Conservation (phyloP, 805 yeast species). For the Metschnikowia koreensis region DNA sequence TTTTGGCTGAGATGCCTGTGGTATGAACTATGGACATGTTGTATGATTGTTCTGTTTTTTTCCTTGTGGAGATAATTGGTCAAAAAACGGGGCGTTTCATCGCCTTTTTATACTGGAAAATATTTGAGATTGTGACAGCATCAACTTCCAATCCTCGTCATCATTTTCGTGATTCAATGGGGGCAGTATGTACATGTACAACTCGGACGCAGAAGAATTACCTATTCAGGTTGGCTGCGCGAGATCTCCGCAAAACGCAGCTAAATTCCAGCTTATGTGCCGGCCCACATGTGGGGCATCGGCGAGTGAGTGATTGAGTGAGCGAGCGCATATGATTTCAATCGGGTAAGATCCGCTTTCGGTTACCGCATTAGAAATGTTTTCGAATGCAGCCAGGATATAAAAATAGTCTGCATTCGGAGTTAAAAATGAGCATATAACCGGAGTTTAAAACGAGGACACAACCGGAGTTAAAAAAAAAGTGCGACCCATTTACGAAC, state of each 20-base stretch:
- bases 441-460: neutral
- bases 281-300: neutral
- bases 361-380: too few relatives aligned
- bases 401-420: neutral
- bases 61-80: neutral
- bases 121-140: too few relatives aligned
- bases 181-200: neutral
- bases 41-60: too few relatives aligned
- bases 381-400: neutral
- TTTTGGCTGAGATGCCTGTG: constrained; percentile 29
- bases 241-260: constrained; percentile 5
- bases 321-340: neutral
- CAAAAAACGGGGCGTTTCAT: neutral
- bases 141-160: too few relatives aligned
- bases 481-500: too few relatives aligned
- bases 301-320: neutral
- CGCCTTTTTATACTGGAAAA: neutral
- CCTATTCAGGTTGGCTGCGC: neutral
- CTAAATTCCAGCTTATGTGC: neutral
- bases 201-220: neutral
- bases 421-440: neutral
- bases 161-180: too few relatives aligned
- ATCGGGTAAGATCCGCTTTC: neutral
- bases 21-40: constrained; percentile 29
- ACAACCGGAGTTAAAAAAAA: neutral